Evolutionary conservation across 345 rosid species (phyloP), one percentile per base, ranked within the genome.

Genomic region (Fremontodendron californicum): DNA sequence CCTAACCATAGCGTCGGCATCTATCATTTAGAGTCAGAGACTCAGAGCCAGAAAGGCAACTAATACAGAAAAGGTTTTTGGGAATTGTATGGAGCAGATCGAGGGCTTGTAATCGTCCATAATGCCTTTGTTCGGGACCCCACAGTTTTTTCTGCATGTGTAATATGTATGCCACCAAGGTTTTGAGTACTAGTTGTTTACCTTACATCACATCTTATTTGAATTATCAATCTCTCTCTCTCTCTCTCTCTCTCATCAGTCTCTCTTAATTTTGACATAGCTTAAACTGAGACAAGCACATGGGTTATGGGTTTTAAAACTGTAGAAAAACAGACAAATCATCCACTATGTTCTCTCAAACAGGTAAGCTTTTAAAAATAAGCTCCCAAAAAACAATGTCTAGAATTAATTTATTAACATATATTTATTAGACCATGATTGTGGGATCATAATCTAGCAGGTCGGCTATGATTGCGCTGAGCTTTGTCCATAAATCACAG

Each of bases 401-500:
- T 49, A 31, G 42, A 31, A 49, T 70, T 27, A 45, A 15, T 74
- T 55, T 21, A 68, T 74, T 55, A 78, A 82, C 70, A 54, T 25
- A 71, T 69, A 74, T 48, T 29, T 70, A 80, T 84, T 81, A 81
- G 81, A 78, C 77, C 81, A 84, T 88, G 86, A 87, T 83, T 84
- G 70, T 73, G 89, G 90, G 90, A 86, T 88, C 86, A 84, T 80
- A 85, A 84, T 85, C 88, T 85, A 70, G 83, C 86, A 87, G 83
- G 83, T 84, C 89, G 86, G 95, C 97, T 88, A 82, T 84, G 88
- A 89, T 89, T 87, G 82, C 87, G 91, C 88, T 78, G 89, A 82
- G 80, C 75, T 48, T 57, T 84, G 92, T 86, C 90, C 80, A 81
- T 80, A 84, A 71, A 81, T 86, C 74, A 72, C 81, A 80, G 89